These are phyloP conservation scores for Dendrobium huoshanense DNA, from an alignment of 106 monocot genomes.

Conservation along the genomic window DNA sequence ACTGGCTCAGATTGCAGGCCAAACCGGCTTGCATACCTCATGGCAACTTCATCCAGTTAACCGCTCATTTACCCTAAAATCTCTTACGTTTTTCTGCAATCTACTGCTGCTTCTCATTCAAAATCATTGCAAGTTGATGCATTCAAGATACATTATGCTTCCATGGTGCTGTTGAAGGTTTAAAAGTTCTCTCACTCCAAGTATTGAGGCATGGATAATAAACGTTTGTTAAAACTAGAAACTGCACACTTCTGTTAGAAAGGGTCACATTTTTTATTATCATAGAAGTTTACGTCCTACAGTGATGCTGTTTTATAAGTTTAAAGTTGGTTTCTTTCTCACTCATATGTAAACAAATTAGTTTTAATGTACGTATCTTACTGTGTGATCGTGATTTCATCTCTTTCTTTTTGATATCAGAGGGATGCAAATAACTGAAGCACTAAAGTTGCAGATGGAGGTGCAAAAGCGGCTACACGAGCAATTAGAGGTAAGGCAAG, in stretches of 20 bases:
- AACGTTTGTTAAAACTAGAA: neutral
- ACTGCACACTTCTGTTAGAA: neutral
- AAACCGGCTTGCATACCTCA: too few species aligned
- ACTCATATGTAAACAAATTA: too few species aligned
- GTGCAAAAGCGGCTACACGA: slow-evolving; percentile 24
- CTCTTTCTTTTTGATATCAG: slow-evolving; percentile 7
- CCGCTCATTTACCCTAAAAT: too few species aligned
- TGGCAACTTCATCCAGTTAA: too few species aligned
- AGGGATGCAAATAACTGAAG: slow-evolving; percentile 17
- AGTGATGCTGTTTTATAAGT: too few species aligned
- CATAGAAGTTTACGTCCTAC: too few species aligned
- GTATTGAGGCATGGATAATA: neutral
- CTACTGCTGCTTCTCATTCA: neutral
- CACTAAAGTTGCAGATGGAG: slow-evolving; percentile 28
- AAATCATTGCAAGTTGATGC: neutral
- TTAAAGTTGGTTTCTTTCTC: too few species aligned
- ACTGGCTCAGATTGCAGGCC: too few species aligned
- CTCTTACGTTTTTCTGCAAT: neutral
- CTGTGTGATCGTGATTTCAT: neutral
- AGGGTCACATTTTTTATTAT: too few species aligned
- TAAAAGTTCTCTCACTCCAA: neutral
- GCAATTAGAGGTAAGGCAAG: slow-evolving; percentile 17
- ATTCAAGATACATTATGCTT: too few species aligned
- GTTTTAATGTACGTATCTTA: neutral
- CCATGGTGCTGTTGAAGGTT: neutral